Conservation (phyloP, 139 green algal genomes). For the Chlamydomonas urium region DNA sequence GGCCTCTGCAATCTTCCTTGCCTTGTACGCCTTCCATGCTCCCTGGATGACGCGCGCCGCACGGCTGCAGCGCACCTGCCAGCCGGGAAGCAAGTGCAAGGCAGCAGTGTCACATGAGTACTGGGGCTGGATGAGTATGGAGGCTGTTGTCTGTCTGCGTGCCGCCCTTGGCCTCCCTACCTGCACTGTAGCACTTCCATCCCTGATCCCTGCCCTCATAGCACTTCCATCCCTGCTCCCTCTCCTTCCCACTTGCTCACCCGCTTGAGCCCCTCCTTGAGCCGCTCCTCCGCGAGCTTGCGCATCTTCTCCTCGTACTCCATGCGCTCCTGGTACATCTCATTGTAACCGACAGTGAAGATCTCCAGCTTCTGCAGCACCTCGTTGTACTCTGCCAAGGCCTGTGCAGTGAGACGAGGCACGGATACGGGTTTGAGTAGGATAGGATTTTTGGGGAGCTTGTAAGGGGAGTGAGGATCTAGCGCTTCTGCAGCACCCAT, state of each 20-base stretch:
- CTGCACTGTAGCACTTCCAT: no score
- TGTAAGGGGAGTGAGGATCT: no score
- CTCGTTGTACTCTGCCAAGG: conserved; percentile 14
- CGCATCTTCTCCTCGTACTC: conserved; percentile 31
- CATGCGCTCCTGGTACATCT: conserved; percentile 35
- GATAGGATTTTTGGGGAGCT: no score
- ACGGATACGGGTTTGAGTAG: neutral
- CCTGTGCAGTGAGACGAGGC: neutral
- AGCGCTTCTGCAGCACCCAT: neutral
- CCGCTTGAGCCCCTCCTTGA: neutral
- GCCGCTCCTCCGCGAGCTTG: conserved; percentile 19
- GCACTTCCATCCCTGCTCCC: neutral
- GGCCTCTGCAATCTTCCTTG: conserved; percentile 16
- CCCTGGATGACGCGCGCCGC: conserved; percentile 38
- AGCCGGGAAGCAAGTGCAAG: no score
- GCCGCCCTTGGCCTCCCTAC: no score
- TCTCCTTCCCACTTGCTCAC: neutral
- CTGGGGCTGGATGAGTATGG: no score
- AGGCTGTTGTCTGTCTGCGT: no score
- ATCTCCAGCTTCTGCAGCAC: conserved; percentile 21
- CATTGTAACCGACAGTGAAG: neutral
- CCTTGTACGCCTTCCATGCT: conserved; percentile 35
- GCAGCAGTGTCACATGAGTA: no score
- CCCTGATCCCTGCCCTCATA: no score
- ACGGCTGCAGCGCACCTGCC: conserved; percentile 19